A percentile compares a stretch with the other conserved stretches of the same genome.
Evolutionary conservation across 1,139 yeast genomes (phyloP).

Genomic region (Geotrichum bryndzae): DNA sequence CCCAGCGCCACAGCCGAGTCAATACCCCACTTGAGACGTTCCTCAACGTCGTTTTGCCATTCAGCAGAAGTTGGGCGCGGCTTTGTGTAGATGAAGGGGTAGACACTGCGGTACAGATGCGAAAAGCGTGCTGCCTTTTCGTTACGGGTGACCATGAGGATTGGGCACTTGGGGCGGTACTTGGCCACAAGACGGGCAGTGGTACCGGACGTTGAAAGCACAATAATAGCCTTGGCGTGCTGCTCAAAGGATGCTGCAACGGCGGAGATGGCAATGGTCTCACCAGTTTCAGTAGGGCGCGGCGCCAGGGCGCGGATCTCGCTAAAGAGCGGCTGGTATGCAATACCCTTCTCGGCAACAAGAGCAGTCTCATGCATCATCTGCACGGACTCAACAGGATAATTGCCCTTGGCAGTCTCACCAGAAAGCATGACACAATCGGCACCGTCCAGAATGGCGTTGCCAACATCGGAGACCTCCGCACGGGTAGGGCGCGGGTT

Average conservation of each 20-base stretch:
- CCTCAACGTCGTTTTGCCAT: constrained; percentile 97
- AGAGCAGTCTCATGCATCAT: constrained; percentile 98
- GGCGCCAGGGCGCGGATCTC: constrained; percentile 61
- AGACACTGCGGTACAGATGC: constrained; percentile 97
- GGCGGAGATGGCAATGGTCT: constrained; percentile 96
- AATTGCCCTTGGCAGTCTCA: constrained; percentile 99
- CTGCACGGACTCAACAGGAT: constrained; percentile 93
- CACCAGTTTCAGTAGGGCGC: constrained; percentile 89
- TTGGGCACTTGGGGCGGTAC: constrained; percentile 96
- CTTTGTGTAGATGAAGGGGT: constrained; percentile 81
- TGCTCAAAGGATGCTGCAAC: constrained; percentile 96
- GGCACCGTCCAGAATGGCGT: constrained; percentile 98
- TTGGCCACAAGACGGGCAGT: constrained; percentile 95
- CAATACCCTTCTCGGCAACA: constrained; percentile 95
- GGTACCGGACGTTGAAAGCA: constrained; percentile 87
- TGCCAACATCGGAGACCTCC: constrained; percentile 98
- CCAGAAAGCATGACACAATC: constrained; percentile 99
- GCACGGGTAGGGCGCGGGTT: constrained; percentile 99
- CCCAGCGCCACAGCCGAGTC: constrained; percentile 84
- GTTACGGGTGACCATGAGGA: constrained; percentile 97
- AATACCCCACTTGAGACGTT: constrained; percentile 91
- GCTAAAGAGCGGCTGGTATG: constrained; percentile 79
- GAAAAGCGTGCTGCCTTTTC: constrained; percentile 87
- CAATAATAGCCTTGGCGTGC: constrained; percentile 93
- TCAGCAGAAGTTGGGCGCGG: constrained; percentile 50